Conservation (phyloP, 2,329 filamentous ascomycete species). For the Lasiodiplodia hormozganensis region DNA sequence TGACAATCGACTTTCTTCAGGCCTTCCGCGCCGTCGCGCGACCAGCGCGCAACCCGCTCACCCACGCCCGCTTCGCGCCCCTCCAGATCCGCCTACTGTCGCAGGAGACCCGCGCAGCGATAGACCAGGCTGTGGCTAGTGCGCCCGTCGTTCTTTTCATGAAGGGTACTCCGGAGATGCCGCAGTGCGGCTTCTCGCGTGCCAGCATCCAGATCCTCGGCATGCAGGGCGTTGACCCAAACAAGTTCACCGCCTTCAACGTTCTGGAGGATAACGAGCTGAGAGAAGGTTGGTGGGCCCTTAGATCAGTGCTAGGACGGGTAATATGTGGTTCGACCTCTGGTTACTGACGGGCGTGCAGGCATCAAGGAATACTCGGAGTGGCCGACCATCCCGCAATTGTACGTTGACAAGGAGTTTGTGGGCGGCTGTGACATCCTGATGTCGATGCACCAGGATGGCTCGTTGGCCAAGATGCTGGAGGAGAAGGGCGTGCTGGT, state of each 20-base stretch:
- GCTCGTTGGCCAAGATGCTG: conserved; percentile 87
- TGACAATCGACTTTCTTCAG: conserved; percentile 33
- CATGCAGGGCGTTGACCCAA: conserved; percentile 91
- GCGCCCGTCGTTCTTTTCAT: conserved; percentile 97
- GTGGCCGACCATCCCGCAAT: conserved; percentile 97
- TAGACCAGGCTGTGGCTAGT: conserved; percentile 86
- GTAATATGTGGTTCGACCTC: not conserved
- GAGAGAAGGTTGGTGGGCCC: conserved; percentile 67
- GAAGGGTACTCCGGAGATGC: conserved; percentile 97
- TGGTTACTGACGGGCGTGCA: conserved; percentile 45
- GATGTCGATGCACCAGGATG: conserved; percentile 96
- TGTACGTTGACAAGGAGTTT: conserved; percentile 96
- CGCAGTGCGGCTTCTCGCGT: conserved; percentile 95
- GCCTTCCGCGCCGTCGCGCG: conserved; percentile 46
- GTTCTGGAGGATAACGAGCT: conserved; percentile 91
- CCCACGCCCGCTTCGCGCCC: conserved; percentile 51
- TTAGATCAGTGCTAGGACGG: not conserved
- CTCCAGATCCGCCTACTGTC: conserved; percentile 74
- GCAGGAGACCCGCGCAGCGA: conserved; percentile 77
- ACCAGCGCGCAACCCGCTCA: conserved; percentile 40
- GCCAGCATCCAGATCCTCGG: conserved; percentile 95
- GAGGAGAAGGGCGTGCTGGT: conserved; percentile 91
- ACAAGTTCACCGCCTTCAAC: conserved; percentile 98
- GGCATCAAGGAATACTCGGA: conserved; percentile 99
- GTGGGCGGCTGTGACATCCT: conserved; percentile 97